A percentile compares a stretch with the other conserved stretches of the same genome.
Conservation (phyloP, 1,284 basidiomycete genomes). For the Phellopilus nigrolimitatus region DNA sequence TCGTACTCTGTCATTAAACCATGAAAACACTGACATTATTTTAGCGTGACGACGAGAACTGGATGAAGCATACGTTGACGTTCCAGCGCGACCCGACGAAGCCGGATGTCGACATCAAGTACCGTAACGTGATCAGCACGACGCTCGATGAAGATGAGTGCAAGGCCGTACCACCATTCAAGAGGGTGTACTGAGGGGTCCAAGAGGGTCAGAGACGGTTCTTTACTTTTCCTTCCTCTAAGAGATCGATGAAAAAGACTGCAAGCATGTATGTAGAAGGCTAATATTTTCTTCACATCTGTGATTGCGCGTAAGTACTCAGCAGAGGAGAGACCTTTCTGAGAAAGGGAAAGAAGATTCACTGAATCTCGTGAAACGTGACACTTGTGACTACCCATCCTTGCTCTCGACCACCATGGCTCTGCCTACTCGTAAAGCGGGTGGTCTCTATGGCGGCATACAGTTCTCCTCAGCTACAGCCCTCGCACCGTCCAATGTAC, state of each 20-base stretch:
- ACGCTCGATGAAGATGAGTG: constrained; percentile 97
- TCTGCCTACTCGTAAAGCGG: constrained; percentile 45
- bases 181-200: constrained; percentile 69
- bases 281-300: no score
- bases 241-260: no score
- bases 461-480: constrained; percentile 65
- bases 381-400: neutral
- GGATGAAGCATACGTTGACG: constrained; percentile 94
- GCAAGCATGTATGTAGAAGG: no score
- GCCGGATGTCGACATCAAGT: constrained; percentile 87
- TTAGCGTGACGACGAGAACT: constrained; percentile 81
- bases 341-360: no score
- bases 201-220: neutral
- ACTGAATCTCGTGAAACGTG: no score
- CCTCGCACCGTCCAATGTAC: constrained; percentile 35
- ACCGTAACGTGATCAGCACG: constrained; percentile 78
- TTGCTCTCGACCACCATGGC: constrained; percentile 12
- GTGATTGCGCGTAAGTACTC: no score
- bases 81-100: constrained; percentile 70
- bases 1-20: constrained; percentile 19
- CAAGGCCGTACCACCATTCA: constrained; percentile 85
- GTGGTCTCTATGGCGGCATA: constrained; percentile 77
- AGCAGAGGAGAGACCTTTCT: no score
- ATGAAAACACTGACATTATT: constrained; percentile 10
- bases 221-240: neutral